Evolutionary conservation across 768 basidiomycete species (phyloP), one percentile per base, ranked within the genome.

Genomic region (Hericium alpestre): DNA sequence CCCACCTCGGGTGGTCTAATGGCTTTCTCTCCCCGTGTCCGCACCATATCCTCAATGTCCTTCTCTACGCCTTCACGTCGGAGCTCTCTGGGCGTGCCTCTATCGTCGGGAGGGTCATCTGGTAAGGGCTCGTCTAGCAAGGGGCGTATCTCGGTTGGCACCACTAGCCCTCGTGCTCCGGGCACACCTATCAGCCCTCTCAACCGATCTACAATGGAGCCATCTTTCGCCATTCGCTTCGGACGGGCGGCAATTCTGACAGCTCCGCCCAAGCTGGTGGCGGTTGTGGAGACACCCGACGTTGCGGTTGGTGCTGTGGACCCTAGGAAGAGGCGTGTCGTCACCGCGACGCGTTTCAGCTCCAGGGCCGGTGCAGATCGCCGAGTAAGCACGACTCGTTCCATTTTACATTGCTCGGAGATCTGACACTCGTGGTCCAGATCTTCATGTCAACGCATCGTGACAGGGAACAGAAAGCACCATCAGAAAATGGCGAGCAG

Each of bases 281-380:
- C 86, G 4, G 73, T 93, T 32, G 85, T 93, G 16, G 88, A 88
- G 68, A 92, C 89, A 10, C 89, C 90, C 0, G 92, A 93, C 66
- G 84, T 92, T 9, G 90, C 84, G n/a, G 82, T 91, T 39, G 92
- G 92, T 9, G 88, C 91, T 22, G 87, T 93, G 9, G 92, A 94
- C 68, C 82, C 89, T 16, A 74, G 78, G 68, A 90, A 93, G 76
- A 76, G 87, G 63, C 74, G 92, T 51, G 88, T 93, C 1, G 86
- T 91, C 13, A 92, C 90, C 55, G 87, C 89, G 7, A 95, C 91
- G 16, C 74, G 92, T 59, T 94, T 93, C 66, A 92, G 90, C 66
- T 84, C 87, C 22, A 75, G 93, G 56, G 73, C 79, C 6, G 93
- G 91, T 2, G 90, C 92, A 23, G 84, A 90, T 72, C 75, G 91